These are phyloP conservation scores for Ganoderma sp. DNA, from an alignment of 1,284 basidiomycete species.

Conservation along the genomic window DNA sequence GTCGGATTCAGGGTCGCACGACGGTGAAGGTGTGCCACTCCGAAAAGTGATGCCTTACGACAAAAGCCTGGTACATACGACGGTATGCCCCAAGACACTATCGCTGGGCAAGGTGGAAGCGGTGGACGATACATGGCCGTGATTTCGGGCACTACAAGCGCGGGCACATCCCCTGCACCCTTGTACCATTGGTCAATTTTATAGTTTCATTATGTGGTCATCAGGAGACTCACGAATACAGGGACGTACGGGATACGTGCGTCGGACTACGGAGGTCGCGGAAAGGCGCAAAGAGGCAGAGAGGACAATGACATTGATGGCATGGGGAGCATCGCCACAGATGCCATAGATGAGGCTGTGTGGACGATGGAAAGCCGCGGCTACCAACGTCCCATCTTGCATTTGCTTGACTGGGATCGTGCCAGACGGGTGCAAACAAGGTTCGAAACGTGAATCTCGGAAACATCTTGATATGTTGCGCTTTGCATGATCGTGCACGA, in stretches of 20 bases:
- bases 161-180: background rate
- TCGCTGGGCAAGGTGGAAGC: background rate
- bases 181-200: background rate
- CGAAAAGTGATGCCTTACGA: background rate
- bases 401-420: constrained; percentile 2
- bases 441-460: constrained; percentile 13
- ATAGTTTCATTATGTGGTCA: background rate
- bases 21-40: background rate
- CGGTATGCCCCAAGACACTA: background rate
- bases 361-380: background rate
- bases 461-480: constrained; percentile 5
- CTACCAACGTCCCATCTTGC: background rate
- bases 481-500: background rate
- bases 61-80: background rate
- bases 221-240: constrained; percentile 3
- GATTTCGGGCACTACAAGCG: background rate
- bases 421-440: constrained; percentile 7
- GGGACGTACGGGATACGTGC: background rate
- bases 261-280: background rate
- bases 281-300: background rate
- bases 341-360: constrained; percentile 5
- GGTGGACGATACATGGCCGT: background rate
- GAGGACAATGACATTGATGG: constrained; percentile 1
- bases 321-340: constrained; percentile 1
- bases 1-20: background rate